Evolutionary conservation across 2,329 filamentous ascomycete species (phyloP).

Genomic region (Nannizziopsis barbatae): DNA sequence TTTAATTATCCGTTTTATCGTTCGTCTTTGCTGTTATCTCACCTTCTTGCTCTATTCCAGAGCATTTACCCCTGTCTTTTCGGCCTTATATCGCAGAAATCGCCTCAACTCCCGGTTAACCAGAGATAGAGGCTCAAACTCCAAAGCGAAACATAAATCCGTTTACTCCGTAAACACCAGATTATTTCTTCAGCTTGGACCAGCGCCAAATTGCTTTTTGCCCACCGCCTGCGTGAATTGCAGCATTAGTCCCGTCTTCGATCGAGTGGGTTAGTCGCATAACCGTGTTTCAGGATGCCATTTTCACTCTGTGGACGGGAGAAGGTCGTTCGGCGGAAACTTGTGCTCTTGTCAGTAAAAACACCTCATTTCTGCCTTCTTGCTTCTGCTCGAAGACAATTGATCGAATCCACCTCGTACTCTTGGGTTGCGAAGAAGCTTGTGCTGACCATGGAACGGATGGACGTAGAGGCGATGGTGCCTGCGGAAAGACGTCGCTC

Average conservation of each 20-base stretch:
- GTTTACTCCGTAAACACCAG: no score
- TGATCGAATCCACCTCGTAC: background rate
- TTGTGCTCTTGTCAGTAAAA: constrained; percentile 66
- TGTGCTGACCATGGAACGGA: constrained; percentile 1
- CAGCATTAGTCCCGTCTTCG: background rate
- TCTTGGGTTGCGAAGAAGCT: background rate
- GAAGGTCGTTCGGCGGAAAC: constrained; percentile 88
- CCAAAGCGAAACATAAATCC: no score
- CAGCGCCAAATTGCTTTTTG: no score
- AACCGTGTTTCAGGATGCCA: constrained; percentile 33
- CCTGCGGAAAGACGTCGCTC: constrained; percentile 91
- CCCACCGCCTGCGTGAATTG: background rate
- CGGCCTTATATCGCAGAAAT: background rate
- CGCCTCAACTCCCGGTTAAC: background rate
- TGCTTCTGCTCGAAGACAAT: background rate
- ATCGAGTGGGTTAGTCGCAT: background rate
- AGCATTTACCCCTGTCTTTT: background rate
- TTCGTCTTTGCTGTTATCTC: background rate
- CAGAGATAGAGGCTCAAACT: background rate
- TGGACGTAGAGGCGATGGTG: constrained; percentile 68
- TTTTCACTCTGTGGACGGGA: constrained; percentile 51
- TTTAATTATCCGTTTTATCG: background rate
- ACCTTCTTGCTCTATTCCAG: background rate
- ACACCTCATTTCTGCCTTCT: constrained; percentile 1
- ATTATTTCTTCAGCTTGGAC: no score